Evolutionary conservation across 805 yeast genomes (phyloP).

Genomic region (Lipomyces yamadae): DNA sequence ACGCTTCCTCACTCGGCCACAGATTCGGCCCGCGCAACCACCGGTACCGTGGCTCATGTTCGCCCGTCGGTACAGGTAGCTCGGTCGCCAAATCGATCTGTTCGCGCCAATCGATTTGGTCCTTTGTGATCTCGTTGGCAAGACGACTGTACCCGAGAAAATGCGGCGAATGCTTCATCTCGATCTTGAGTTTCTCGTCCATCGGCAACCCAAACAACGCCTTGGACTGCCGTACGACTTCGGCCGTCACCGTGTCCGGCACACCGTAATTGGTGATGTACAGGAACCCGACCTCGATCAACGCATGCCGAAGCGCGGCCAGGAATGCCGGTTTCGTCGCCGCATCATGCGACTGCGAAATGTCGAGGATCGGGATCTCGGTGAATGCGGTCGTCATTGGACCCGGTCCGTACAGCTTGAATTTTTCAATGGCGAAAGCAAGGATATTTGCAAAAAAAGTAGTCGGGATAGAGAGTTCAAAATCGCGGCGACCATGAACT

Average conservation of each 20-base stretch:
- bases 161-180: slow-evolving; percentile 62
- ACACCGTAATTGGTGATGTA: slow-evolving; percentile 56
- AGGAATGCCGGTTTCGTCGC: slow-evolving; percentile 52
- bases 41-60: slow-evolving; percentile 34
- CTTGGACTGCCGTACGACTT: slow-evolving; percentile 50
- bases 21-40: slow-evolving; percentile 34
- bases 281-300: slow-evolving; percentile 62
- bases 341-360: slow-evolving; percentile 51
- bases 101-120: slow-evolving; percentile 61
- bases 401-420: background rate
- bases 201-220: slow-evolving; percentile 54
- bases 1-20: slow-evolving; percentile 33
- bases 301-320: slow-evolving; percentile 49
- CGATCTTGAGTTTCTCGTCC: slow-evolving; percentile 52
- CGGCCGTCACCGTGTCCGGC: slow-evolving; percentile 47
- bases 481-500: no score
- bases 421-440: no score
- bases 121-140: slow-evolving; percentile 63
- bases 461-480: no score
- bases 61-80: slow-evolving; percentile 32
- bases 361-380: slow-evolving; percentile 54
- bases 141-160: slow-evolving; percentile 62
- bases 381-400: slow-evolving; percentile 19
- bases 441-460: no score
- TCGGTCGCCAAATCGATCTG: slow-evolving; percentile 56